Conservation (phyloP, 2,329 filamentous ascomycete genomes). For the Exophiala sp. region DNA sequence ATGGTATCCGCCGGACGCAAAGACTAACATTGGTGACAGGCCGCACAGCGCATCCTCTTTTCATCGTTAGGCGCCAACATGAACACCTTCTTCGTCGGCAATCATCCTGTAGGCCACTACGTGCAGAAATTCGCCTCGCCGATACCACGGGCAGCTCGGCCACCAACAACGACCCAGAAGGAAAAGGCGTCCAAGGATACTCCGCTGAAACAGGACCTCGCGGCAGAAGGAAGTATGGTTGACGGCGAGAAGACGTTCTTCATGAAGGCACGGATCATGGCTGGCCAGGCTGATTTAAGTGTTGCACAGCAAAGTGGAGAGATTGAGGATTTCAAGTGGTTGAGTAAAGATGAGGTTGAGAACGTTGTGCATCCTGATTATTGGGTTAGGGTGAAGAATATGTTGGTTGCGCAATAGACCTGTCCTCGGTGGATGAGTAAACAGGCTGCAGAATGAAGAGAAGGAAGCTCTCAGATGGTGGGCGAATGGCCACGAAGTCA, state of each 20-base stretch:
- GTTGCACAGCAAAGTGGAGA: conserved; percentile 54
- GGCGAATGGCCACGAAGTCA: too few species aligned
- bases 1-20: not conserved
- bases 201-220: conserved; percentile 13
- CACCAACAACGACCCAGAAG: conserved; percentile 31
- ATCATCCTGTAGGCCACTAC: conserved; percentile 80
- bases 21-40: conserved; percentile 49
- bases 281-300: conserved; percentile 81
- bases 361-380: conserved; percentile 64
- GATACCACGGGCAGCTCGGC: conserved; percentile 41
- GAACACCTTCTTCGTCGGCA: conserved; percentile 97
- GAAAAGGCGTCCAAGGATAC: conserved; percentile 7
- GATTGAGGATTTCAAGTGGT: conserved; percentile 83
- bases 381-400: conserved; percentile 72
- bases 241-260: conserved; percentile 85
- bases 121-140: conserved; percentile 52
- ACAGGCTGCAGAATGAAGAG: not conserved
- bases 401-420: conserved; percentile 71
- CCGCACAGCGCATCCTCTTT: conserved; percentile 73
- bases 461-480: not conserved
- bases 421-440: not conserved
- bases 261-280: conserved; percentile 94
- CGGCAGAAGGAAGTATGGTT: conserved; percentile 35
- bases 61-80: conserved; percentile 85
- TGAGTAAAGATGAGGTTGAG: conserved; percentile 82